Evolutionary conservation across 805 yeast species (phyloP).

Genomic region (Starmerella powellii): DNA sequence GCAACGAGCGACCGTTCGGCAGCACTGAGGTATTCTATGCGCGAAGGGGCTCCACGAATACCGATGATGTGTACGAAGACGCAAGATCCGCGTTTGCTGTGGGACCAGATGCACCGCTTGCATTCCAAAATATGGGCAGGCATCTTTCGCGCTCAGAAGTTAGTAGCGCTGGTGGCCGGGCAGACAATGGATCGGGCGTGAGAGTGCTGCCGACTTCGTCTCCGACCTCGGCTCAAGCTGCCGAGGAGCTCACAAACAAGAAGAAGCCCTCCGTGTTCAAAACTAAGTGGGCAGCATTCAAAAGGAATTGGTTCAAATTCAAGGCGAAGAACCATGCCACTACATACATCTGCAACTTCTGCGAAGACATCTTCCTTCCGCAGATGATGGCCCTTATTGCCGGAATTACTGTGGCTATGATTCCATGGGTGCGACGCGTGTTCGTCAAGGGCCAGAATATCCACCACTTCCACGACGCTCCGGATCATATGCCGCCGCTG

Average conservation of each 20-base stretch:
- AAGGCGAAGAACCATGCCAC: conserved; percentile 13
- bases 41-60: conserved; percentile 1
- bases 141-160: not conserved
- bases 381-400: conserved; percentile 59
- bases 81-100: conserved; percentile 3
- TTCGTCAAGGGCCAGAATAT: conserved; percentile 38
- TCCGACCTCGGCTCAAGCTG: no score
- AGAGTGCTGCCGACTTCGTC: no score
- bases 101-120: conserved; percentile 5
- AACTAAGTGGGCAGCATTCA: conserved; percentile 19
- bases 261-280: not conserved
- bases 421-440: conserved; percentile 74
- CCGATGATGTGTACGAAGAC: conserved; percentile 1
- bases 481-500: conserved; percentile 72
- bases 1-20: conserved; percentile 12
- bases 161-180: not conserved
- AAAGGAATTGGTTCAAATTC: conserved; percentile 18
- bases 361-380: conserved; percentile 38
- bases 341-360: conserved; percentile 34
- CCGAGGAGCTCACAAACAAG: not conserved
- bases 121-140: conserved; percentile 6
- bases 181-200: not conserved
- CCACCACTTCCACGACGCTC: conserved; percentile 54
- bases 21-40: conserved; percentile 16
- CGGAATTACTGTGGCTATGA: conserved; percentile 57